A percentile compares a stretch with the other conserved stretches of the same genome.
Conservation (phyloP, 495 filamentous ascomycete genomes). For the Penicillium angulare region DNA sequence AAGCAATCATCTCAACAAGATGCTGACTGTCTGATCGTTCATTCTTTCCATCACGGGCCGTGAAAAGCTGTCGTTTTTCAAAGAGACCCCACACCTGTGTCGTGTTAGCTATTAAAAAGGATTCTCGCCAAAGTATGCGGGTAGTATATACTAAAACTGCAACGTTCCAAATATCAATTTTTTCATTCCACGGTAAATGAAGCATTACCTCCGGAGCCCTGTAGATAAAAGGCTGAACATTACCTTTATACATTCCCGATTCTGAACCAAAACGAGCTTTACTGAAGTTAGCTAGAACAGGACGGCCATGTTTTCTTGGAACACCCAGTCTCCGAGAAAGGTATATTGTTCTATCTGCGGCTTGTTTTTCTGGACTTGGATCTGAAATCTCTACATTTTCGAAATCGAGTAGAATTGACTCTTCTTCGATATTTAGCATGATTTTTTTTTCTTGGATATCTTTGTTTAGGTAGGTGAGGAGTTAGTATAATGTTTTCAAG, state of each 20-base stretch:
- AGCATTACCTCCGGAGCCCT: constrained; percentile 42
- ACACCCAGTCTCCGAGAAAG: constrained; percentile 10
- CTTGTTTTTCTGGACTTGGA: constrained; percentile 19
- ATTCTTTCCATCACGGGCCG: background rate
- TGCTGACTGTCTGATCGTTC: constrained; percentile 35
- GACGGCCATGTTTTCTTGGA: constrained; percentile 10
- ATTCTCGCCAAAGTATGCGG: too few species aligned
- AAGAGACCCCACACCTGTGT: constrained; percentile 41
- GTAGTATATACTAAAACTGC: constrained; percentile 38
- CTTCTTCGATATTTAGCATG: constrained; percentile 27
- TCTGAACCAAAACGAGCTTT: constrained; percentile 19
- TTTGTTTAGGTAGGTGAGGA: too few species aligned
- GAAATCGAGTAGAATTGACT: constrained; percentile 28
- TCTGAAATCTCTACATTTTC: constrained; percentile 20
- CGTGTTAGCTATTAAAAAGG: too few species aligned
- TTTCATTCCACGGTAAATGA: constrained; percentile 34
- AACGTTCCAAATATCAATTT: constrained; percentile 43
- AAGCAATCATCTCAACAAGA: constrained; percentile 40
- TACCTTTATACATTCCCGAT: constrained; percentile 15
- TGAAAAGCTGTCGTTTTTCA: constrained; percentile 25
- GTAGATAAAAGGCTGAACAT: constrained; percentile 32
- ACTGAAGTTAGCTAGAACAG: constrained; percentile 29
- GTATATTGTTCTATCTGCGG: constrained; percentile 23
- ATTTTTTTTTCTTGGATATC: constrained; percentile 32
- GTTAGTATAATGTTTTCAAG: too few species aligned